Conservation (phyloP, 345 rosid species). For the Trapa bicornis region DNA sequence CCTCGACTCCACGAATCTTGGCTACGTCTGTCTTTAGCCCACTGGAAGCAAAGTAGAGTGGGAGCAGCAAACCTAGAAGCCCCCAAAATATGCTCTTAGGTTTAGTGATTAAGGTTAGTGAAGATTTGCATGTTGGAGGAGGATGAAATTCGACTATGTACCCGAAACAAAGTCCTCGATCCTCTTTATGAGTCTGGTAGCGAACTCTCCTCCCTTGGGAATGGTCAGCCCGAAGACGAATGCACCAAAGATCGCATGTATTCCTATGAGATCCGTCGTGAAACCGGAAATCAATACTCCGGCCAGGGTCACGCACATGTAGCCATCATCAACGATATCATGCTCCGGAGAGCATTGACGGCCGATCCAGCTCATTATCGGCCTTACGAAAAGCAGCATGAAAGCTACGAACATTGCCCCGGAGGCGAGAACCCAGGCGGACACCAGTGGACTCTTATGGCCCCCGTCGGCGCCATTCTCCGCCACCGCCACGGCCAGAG, state of each 20-base stretch:
- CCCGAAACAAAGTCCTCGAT: constrained; percentile 80
- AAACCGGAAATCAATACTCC: constrained; percentile 73
- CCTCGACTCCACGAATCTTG: constrained; percentile 34
- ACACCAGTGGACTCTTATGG: constrained; percentile 49
- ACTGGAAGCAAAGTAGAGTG: constrained; percentile 77
- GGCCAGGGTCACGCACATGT: constrained; percentile 52
- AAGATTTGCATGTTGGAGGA: too few species aligned
- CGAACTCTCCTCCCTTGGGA: constrained; percentile 71
- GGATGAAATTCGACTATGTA: neutral
- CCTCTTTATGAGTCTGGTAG: constrained; percentile 54
- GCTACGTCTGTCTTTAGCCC: constrained; percentile 72
- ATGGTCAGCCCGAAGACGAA: constrained; percentile 69
- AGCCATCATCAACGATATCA: constrained; percentile 46
- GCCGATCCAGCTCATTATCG: constrained; percentile 57
- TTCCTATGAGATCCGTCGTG: constrained; percentile 54
- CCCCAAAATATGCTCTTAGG: too few species aligned
- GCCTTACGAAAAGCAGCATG: constrained; percentile 50
- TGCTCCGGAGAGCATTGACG: constrained; percentile 42
- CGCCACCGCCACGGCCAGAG: constrained; percentile 64
- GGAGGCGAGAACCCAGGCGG: constrained; percentile 54
- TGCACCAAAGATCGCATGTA: constrained; percentile 74
- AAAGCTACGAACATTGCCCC: constrained; percentile 52
- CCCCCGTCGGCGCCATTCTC: constrained; percentile 28
- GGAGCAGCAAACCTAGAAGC: constrained; percentile 32
- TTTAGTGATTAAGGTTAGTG: too few species aligned